Evolutionary conservation across 306 rosid species (phyloP).

Genomic region (Ceratonia siliqua): DNA sequence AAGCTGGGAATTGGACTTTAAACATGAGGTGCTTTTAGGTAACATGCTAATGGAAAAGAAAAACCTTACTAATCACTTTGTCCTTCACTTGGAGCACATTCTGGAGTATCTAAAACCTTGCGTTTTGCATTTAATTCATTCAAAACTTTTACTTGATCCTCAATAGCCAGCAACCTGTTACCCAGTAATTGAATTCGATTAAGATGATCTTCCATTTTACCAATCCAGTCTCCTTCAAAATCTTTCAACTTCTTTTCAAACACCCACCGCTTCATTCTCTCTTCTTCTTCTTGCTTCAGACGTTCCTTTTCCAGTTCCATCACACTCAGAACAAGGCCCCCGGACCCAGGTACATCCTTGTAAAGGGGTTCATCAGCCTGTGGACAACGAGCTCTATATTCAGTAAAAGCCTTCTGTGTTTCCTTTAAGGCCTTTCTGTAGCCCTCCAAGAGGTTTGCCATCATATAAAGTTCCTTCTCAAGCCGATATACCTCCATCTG

Average conservation of each 20-base stretch:
- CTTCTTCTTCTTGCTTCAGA: constrained; percentile 75
- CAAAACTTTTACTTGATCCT: constrained; percentile 48
- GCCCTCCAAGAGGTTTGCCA: constrained; percentile 66
- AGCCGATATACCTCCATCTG: constrained; percentile 57
- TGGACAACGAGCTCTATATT: constrained; percentile 57
- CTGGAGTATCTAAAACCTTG: constrained; percentile 42
- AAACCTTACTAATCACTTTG: constrained; percentile 38
- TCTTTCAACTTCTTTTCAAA: constrained; percentile 49
- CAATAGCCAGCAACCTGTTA: constrained; percentile 45
- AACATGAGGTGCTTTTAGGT: not conserved
- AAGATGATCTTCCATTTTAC: constrained; percentile 40
- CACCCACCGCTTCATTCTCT: constrained; percentile 41
- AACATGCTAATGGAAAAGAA: constrained; percentile 1
- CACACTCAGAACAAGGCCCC: constrained; percentile 77
- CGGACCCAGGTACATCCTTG: constrained; percentile 80
- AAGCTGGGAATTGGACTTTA: constrained; percentile 2
- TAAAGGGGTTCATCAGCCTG: constrained; percentile 76
- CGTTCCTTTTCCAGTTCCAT: constrained; percentile 68
- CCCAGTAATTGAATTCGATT: constrained; percentile 40
- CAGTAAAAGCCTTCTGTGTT: constrained; percentile 59
- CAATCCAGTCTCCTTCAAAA: constrained; percentile 50
- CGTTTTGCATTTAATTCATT: constrained; percentile 45
- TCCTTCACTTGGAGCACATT: constrained; percentile 37
- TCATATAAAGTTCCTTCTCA: constrained; percentile 68
- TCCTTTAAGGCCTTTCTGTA: constrained; percentile 76